Evolutionary conservation across 257 asterid genomes (phyloP), one percentile per base, ranked within the genome.

Genomic region (Nyctanthes arbortristis): DNA sequence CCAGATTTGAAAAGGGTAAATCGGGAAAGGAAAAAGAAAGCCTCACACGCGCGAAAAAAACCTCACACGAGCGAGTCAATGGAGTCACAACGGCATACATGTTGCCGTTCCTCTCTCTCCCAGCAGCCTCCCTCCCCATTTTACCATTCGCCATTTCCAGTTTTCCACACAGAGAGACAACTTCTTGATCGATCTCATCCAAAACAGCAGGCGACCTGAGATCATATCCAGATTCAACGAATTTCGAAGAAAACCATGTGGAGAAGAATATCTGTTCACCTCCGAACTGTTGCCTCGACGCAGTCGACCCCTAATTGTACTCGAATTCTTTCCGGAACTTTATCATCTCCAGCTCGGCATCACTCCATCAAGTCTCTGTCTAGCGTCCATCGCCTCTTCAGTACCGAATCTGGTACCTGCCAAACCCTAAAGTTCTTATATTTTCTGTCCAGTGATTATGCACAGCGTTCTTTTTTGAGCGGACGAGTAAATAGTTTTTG

Each of bases 201-300:
- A 49, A 14, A 49, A 49, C 58, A 64, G 57, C 34, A 70, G 75
- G 75, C 64, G 32, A 28, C 70, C 74, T 59, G 71, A 73, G 68
- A 67, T 35, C 62, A 64, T 52, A 72, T 39, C 34, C 60, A 37
- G 9, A 45, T 25, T 1, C 4, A 30, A 55, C 61, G 43, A 36
- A 52, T 66, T 69, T 69, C 40, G 34, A 76, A 78, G 28, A 49
- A 49, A 20, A 49, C 45, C 83, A 84, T 81, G 87, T 81, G 83
- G 87, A 76, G 83, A 77, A 81, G 81, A 72, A 66, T 79, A 35
- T 29, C 68, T 14, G 31, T 61, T 60, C 85, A 74, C 39, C 75
- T 79, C 9, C 80, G 81, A 28, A 49, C 76, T 14, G 40, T 84
- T 70, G 57, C 62, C 49, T 56, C 79, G 62, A 37, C 58, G 33